phyloP scores from a whole-genome alignment of 2,329 filamentous ascomycete species.

The Aspergillus versicolor region DNA sequence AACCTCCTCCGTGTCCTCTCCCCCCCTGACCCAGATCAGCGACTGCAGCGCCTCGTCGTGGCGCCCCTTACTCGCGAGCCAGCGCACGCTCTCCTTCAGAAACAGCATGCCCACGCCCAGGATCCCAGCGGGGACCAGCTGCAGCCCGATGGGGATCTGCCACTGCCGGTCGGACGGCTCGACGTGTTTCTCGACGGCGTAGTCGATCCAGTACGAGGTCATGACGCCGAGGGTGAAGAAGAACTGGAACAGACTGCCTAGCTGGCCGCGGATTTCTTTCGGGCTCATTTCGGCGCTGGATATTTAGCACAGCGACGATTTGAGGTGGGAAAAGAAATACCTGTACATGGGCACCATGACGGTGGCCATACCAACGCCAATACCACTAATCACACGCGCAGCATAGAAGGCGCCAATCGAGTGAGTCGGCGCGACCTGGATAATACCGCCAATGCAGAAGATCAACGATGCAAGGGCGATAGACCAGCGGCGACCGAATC shows the following conservation, averaged over 20 bases:
- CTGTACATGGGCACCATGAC: slow-evolving; percentile 43
- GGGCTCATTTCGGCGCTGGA: slow-evolving; percentile 41
- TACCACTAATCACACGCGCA: slow-evolving; percentile 47
- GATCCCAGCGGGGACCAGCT: slow-evolving; percentile 50
- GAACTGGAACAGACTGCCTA: slow-evolving; percentile 38
- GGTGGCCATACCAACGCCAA: slow-evolving; percentile 48
- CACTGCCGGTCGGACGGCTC: slow-evolving; percentile 44
- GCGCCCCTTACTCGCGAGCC: slow-evolving; percentile 50
- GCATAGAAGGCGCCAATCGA: slow-evolving; percentile 48
- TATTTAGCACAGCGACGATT: too few species aligned
- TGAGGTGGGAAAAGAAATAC: too few species aligned
- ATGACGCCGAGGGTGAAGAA: slow-evolving; percentile 40
- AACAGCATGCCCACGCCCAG: slow-evolving; percentile 51
- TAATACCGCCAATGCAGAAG: slow-evolving; percentile 38
- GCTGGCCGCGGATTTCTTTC: slow-evolving; percentile 42
- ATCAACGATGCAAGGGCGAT: slow-evolving; percentile 46
- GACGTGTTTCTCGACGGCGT: slow-evolving; percentile 46
- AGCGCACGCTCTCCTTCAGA: slow-evolving; percentile 49
- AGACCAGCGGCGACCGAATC: slow-evolving; percentile 46
- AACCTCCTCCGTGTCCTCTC: slow-evolving; percentile 22
- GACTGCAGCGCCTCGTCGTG: slow-evolving; percentile 49
- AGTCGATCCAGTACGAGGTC: slow-evolving; percentile 49
- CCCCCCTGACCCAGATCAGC: slow-evolving; percentile 50
- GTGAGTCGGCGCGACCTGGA: slow-evolving; percentile 51
- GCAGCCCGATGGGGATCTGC: slow-evolving; percentile 50